A percentile compares a stretch with the other conserved stretches of the same genome.
These are phyloP conservation scores for Aspergillus sp. DNA, from an alignment of 2,329 filamentous ascomycete genomes.

Conservation along the genomic window DNA sequence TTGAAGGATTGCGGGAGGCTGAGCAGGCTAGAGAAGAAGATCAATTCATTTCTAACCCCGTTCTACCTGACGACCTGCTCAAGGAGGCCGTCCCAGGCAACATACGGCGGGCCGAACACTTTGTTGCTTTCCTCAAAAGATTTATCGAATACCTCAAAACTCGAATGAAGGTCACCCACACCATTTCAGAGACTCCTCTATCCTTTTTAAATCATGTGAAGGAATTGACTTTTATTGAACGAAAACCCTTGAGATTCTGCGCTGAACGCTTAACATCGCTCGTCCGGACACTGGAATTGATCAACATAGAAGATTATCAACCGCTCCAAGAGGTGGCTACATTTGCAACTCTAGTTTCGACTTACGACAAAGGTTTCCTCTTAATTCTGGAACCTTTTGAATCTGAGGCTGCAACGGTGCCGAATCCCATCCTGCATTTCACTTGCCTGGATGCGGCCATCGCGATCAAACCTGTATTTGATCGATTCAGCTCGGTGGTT, in stretches of 20 bases:
- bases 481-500: constrained; percentile 95
- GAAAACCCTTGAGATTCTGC: constrained; percentile 89
- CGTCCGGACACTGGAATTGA: constrained; percentile 90
- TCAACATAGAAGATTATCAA: constrained; percentile 97
- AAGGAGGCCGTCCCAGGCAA: constrained; percentile 97
- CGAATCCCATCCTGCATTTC: constrained; percentile 95
- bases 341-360: constrained; percentile 92
- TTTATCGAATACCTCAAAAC: constrained; percentile 99
- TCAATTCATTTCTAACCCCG: constrained; percentile 95
- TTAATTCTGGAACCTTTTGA: constrained; percentile 97
- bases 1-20: constrained; percentile 83
- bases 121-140: constrained; percentile 88
- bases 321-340: constrained; percentile 96
- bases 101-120: constrained; percentile 92
- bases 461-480: constrained; percentile 95
- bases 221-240: constrained; percentile 96
- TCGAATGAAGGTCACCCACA: constrained; percentile 95
- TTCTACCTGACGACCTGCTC: constrained; percentile 86
- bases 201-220: constrained; percentile 92
- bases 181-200: constrained; percentile 93
- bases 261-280: constrained; percentile 92
- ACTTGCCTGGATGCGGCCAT: constrained; percentile 96
- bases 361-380: constrained; percentile 94
- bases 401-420: constrained; percentile 90
- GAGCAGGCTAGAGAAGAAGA: constrained; percentile 91